Evolutionary conservation across 768 basidiomycete species (phyloP), one percentile per base, ranked within the genome.

Genomic region (Agaricus subrufescens): DNA sequence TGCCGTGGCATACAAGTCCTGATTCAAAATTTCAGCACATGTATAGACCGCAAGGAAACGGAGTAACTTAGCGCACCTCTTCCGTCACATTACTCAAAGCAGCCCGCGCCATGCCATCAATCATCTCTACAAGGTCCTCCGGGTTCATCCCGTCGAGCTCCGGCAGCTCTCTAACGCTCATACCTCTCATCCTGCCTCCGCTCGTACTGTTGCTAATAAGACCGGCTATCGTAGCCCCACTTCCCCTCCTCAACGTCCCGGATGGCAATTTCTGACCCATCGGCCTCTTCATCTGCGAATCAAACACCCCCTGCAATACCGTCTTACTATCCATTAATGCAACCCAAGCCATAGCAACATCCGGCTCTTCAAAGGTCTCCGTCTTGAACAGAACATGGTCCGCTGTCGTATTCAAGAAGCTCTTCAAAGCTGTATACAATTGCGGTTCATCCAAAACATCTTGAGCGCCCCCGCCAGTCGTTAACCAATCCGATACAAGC

Each of bases 1-100:
- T 4, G 85, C 81, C 6, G 87, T 84, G 43, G 85, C 75, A 62
- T 90, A 87, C 38, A 94, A 73, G 69, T 93, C 91, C 89, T 92
- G 50, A 5, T 60, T 34, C 15, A 12, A 15, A 45, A 15, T 26
- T 11, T 53, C 31, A 58, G 26, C 39, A 38, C 37, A 44, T 51
- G 26, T 31, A n/a, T 9, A 47, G 23, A 57, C 26, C 53, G 15
- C 63, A 46, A 43, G 12, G 29, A 52, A 49, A 46, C 25, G 46
- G 15, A 2, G 45, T 46, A 43, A 44, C 34, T 34, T 34, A 30
- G 52, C 72, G 58, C 65, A 89, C 89, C 76, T 92, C 90, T 65
- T 89, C 84, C 25, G 81, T 84, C 37, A 93, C 81, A 62, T 89
- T 91, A 55, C 82, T 83, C 65, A 90, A 84, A 1, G 87, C 84